These are phyloP conservation scores for Kodamaea neixiangensis DNA, from an alignment of 805 yeast species.

Conservation along the genomic window DNA sequence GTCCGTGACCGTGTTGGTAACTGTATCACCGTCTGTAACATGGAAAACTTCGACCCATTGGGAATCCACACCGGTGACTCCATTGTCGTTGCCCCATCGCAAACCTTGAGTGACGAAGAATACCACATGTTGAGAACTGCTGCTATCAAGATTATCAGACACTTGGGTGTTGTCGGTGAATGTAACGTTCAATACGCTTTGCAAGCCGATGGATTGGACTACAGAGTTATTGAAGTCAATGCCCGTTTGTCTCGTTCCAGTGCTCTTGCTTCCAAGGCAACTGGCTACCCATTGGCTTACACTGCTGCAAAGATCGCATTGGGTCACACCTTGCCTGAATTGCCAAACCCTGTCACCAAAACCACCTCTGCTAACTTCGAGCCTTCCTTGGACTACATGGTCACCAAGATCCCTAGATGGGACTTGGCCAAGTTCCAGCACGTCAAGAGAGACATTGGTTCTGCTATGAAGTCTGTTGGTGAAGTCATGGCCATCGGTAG, in stretches of 20 bases:
- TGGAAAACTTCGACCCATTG: constrained; percentile 98
- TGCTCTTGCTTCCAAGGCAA: constrained; percentile 97
- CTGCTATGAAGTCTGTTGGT: constrained; percentile 98
- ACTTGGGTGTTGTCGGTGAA: constrained; percentile 98
- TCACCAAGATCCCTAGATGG: constrained; percentile 98
- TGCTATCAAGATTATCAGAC: constrained; percentile 96
- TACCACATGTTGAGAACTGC: constrained; percentile 97
- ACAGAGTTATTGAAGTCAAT: constrained; percentile 95
- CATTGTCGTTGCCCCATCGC: constrained; percentile 98
- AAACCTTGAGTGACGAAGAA: constrained; percentile 94
- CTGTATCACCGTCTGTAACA: constrained; percentile 98
- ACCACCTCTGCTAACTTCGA: constrained; percentile 96
- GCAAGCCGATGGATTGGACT: constrained; percentile 93
- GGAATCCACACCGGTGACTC: constrained; percentile 99
- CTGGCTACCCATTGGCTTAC: constrained; percentile 98
- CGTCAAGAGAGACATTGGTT: constrained; percentile 90
- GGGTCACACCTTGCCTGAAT: constrained; percentile 91
- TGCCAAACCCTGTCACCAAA: constrained; percentile 95
- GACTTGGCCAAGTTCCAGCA: constrained; percentile 94
- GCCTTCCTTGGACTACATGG: constrained; percentile 95
- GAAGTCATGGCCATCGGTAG: constrained; percentile 99
- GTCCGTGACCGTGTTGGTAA: constrained; percentile 95
- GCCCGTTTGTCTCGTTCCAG: constrained; percentile 97
- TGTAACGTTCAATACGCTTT: constrained; percentile 97
- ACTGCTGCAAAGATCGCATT: constrained; percentile 97